Conservation (phyloP, 2,329 filamentous ascomycete species). For the Cercospora zeae-maydis region DNA sequence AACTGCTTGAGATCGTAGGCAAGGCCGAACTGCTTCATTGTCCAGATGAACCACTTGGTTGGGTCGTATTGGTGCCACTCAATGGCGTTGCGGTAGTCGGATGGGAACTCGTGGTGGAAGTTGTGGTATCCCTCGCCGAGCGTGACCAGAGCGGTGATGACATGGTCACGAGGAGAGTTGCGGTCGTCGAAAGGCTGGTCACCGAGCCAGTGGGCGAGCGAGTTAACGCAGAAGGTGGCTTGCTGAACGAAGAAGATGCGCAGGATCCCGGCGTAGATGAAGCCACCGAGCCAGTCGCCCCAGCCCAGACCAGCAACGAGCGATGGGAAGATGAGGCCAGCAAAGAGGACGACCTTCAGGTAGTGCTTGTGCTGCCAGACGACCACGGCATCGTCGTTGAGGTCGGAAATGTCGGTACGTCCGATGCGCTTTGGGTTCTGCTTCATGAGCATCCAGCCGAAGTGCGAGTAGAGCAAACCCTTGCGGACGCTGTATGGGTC, state of each 20-base stretch:
- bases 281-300: slow-evolving; percentile 77
- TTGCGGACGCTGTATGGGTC: slow-evolving; percentile 89
- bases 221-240: slow-evolving; percentile 91
- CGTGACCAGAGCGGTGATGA: slow-evolving; percentile 79
- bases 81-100: slow-evolving; percentile 88
- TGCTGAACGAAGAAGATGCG: slow-evolving; percentile 88
- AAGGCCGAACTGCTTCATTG: slow-evolving; percentile 78
- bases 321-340: slow-evolving; percentile 73
- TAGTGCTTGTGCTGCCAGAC: slow-evolving; percentile 87
- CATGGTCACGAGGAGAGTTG: slow-evolving; percentile 84
- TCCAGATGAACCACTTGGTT: slow-evolving; percentile 85
- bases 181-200: slow-evolving; percentile 91
- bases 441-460: slow-evolving; percentile 92
- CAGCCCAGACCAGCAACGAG: slow-evolving; percentile 73
- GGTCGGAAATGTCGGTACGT: slow-evolving; percentile 80
- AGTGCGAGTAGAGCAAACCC: slow-evolving; percentile 76
- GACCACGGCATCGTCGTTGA: slow-evolving; percentile 81
- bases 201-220: slow-evolving; percentile 83
- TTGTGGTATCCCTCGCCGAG: slow-evolving; percentile 91
- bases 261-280: slow-evolving; percentile 80
- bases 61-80: slow-evolving; percentile 90
- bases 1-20: slow-evolving; percentile 88
- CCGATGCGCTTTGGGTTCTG: slow-evolving; percentile 88
- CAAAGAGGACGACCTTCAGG: slow-evolving; percentile 72
- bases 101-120: slow-evolving; percentile 93